Percentiles rank a stretch among this genome's conserved stretches.
Conservation (phyloP, 2,329 filamentous ascomycete genomes). For the Aspergillus sp. region DNA sequence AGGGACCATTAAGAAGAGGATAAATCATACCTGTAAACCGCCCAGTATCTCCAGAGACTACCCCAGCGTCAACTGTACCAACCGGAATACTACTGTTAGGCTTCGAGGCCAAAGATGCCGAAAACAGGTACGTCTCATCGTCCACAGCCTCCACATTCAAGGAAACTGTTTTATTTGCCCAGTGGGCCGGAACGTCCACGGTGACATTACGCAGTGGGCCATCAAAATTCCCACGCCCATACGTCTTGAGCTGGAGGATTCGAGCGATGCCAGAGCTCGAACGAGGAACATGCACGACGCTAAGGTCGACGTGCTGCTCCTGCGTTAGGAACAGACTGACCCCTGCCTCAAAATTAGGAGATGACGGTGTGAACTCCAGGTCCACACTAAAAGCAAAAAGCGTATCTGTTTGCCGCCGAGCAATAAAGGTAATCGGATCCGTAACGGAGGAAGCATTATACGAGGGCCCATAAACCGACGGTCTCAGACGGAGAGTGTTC, state of each 20-base stretch:
- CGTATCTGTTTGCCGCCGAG: constrained; percentile 19
- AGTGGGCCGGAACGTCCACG: neutral
- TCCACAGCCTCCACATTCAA: neutral
- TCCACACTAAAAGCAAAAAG: constrained; percentile 18
- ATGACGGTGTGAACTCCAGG: neutral
- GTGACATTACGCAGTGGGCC: neutral
- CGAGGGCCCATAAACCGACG: constrained; percentile 56
- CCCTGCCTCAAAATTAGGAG: constrained; percentile 13
- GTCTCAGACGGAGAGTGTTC: constrained; percentile 48
- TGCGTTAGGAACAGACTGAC: constrained; percentile 20
- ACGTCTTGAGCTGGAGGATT: neutral
- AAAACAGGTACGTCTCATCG: constrained; percentile 4
- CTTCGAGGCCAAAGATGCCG: neutral
- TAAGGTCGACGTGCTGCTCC: constrained; percentile 21
- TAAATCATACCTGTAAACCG: constrained; percentile 9
- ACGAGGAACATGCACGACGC: constrained; percentile 2
- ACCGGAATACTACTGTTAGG: neutral
- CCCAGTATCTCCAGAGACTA: constrained; percentile 7
- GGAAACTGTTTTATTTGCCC: neutral
- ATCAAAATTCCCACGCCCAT: constrained; percentile 1
- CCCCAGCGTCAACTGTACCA: neutral
- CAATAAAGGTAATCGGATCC: constrained; percentile 11
- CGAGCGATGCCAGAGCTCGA: neutral
- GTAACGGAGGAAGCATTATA: constrained; percentile 40
- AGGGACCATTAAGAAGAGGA: neutral